Conservation (phyloP, 179 eudicot genomes). For the Corrigiola litoralis region DNA sequence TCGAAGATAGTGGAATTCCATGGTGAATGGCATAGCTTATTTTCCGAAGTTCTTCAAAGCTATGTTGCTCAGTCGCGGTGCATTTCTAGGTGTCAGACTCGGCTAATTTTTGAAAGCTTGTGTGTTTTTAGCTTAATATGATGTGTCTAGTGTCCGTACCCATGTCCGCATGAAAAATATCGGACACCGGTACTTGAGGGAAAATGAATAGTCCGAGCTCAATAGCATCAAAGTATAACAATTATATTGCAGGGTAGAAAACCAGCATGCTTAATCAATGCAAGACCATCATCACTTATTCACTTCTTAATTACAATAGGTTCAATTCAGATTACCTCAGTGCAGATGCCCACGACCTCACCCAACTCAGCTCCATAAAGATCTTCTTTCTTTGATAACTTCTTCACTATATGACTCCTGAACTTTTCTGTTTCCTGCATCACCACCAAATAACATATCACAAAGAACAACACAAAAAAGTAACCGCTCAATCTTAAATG, state of each 20-base stretch:
- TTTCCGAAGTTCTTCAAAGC: no score
- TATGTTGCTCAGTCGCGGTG: no score
- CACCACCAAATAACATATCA: background rate
- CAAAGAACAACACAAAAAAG: background rate
- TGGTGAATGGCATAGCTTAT: no score
- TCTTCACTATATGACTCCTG: slow-evolving; percentile 46
- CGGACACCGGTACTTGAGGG: no score
- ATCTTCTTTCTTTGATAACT: slow-evolving; percentile 54
- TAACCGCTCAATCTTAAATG: background rate
- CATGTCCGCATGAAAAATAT: no score
- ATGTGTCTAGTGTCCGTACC: no score
- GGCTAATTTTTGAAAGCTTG: no score
- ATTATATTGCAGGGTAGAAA: background rate
- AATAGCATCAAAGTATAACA: background rate
- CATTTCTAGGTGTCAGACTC: no score
- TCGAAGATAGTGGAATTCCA: no score
- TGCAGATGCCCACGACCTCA: slow-evolving; percentile 68
- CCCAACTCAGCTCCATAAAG: slow-evolving; percentile 63
- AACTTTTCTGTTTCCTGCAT: slow-evolving; percentile 84
- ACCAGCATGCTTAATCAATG: background rate
- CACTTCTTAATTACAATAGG: background rate
- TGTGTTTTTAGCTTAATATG: no score
- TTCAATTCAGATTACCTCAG: slow-evolving; percentile 43
- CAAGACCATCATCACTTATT: background rate
- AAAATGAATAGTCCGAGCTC: background rate